These are phyloP conservation scores for Fraxinus albicans DNA, from an alignment of 305 asterid genomes.

Conservation along the genomic window DNA sequence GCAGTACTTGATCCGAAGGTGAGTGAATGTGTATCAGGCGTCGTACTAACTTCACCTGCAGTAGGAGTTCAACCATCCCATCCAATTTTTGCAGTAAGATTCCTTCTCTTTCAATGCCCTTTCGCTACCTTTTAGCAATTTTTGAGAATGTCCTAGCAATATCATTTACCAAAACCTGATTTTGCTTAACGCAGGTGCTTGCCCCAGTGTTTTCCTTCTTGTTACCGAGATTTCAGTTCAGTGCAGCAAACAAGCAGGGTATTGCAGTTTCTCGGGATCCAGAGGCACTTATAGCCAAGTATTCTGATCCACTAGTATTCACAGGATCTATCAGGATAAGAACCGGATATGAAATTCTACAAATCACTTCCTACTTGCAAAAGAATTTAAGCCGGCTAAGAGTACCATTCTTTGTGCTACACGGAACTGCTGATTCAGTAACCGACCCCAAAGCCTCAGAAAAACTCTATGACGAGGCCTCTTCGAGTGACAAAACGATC, in stretches of 20 bases:
- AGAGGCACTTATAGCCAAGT: slow-evolving; percentile 68
- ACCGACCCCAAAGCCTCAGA: slow-evolving; percentile 80
- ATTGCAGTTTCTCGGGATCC: slow-evolving; percentile 71
- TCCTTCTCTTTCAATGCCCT: not conserved
- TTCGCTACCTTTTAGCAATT: not conserved
- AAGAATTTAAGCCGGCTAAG: slow-evolving; percentile 51
- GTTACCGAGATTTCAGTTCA: slow-evolving; percentile 73
- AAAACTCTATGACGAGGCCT: slow-evolving; percentile 66
- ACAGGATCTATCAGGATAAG: slow-evolving; percentile 82
- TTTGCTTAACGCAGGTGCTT: slow-evolving; percentile 42
- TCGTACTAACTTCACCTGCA: slow-evolving; percentile 86
- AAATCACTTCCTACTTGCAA: slow-evolving; percentile 57
- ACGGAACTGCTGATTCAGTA: slow-evolving; percentile 70
- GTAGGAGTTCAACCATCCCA: slow-evolving; percentile 91
- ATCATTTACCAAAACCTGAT: not conserved
- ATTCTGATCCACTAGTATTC: slow-evolving; percentile 87
- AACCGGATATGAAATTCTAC: slow-evolving; percentile 82
- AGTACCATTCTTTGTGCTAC: slow-evolving; percentile 80
- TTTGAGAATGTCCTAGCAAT: not conserved
- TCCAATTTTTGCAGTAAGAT: slow-evolving; percentile 68
- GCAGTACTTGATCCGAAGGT: slow-evolving; percentile 80
- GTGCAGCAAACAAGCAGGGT: slow-evolving; percentile 84
- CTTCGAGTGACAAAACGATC: slow-evolving; percentile 71
- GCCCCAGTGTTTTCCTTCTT: slow-evolving; percentile 76
- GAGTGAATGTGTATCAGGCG: slow-evolving; percentile 53